These are phyloP conservation scores for Leccinellum rugosiceps DNA, from an alignment of 768 basidiomycete genomes.

Conservation along the genomic window DNA sequence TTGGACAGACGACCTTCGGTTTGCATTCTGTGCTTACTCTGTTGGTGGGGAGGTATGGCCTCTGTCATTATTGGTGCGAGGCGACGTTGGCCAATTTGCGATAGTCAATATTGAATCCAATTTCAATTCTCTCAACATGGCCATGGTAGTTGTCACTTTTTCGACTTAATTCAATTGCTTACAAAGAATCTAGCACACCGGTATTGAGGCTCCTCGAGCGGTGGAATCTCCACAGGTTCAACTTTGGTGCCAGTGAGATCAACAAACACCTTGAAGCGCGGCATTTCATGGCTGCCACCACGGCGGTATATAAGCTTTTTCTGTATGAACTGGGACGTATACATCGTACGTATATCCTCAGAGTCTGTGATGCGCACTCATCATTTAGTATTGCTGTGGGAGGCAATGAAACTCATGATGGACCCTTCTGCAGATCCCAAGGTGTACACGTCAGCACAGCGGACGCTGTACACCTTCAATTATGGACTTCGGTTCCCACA, in stretches of 20 bases:
- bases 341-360: conserved; percentile 67
- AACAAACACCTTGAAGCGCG: conserved; percentile 73
- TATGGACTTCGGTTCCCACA: conserved; percentile 85
- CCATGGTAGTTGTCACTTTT: no score
- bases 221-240: no score
- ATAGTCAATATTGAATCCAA: no score
- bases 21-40: no score
- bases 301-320: conserved; percentile 89
- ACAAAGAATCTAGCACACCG: no score
- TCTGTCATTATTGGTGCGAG: no score
- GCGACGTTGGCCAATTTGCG: no score
- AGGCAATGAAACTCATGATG: conserved; percentile 98
- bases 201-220: no score
- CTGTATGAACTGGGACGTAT: conserved; percentile 98
- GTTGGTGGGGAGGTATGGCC: no score
- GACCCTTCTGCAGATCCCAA: conserved; percentile 64
- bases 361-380: neutral
- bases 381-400: conserved; percentile 44
- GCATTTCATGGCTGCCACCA: conserved; percentile 95
- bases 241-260: conserved; percentile 72
- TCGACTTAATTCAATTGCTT: no score
- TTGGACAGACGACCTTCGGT: conserved; percentile 93
- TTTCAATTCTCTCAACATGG: no score
- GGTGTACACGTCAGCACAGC: conserved; percentile 79
- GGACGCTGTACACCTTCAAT: conserved; percentile 93